Evolutionary conservation across 2,329 filamentous ascomycete genomes (phyloP).

Genomic region (Didymella arachidicola): DNA sequence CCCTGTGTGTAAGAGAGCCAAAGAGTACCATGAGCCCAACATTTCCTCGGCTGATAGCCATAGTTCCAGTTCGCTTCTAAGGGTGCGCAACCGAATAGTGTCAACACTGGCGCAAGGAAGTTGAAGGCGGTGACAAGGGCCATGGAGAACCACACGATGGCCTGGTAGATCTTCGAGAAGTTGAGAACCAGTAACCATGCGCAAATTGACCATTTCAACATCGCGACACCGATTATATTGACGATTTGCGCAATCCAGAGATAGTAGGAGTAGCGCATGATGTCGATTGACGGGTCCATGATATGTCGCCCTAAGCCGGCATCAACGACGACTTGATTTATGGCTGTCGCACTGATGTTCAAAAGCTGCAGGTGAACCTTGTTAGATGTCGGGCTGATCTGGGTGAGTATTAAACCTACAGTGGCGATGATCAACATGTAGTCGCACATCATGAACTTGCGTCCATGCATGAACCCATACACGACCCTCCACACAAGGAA

Average conservation of each 20-base stretch:
- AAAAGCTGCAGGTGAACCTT: constrained; percentile 20
- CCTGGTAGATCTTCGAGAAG: constrained; percentile 36
- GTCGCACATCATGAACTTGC: constrained; percentile 36
- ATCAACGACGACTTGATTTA: constrained; percentile 28
- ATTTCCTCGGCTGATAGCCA: constrained; percentile 23
- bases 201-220: constrained; percentile 43
- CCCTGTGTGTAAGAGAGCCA: constrained; percentile 38
- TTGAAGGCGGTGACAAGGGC: constrained; percentile 39
- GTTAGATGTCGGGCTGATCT: constrained; percentile 16
- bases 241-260: constrained; percentile 38
- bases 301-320: constrained; percentile 35
- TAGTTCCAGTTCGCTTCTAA: constrained; percentile 41
- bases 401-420: constrained; percentile 26
- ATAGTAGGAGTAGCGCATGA: constrained; percentile 31
- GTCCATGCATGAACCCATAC: constrained; percentile 29
- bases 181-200: constrained; percentile 41
- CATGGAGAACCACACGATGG: constrained; percentile 40
- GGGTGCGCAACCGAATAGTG: constrained; percentile 38
- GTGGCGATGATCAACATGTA: constrained; percentile 39
- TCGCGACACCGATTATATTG: constrained; percentile 41
- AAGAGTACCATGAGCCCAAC: constrained; percentile 35
- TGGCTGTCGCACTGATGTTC: constrained; percentile 26
- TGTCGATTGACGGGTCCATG: constrained; percentile 30
- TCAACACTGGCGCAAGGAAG: constrained; percentile 35
- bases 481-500: constrained; percentile 38